A percentile compares a stretch with the other conserved stretches of the same genome.
phyloP scores from a whole-genome alignment of 2,329 filamentous ascomycete species.

The Claviceps africana region DNA sequence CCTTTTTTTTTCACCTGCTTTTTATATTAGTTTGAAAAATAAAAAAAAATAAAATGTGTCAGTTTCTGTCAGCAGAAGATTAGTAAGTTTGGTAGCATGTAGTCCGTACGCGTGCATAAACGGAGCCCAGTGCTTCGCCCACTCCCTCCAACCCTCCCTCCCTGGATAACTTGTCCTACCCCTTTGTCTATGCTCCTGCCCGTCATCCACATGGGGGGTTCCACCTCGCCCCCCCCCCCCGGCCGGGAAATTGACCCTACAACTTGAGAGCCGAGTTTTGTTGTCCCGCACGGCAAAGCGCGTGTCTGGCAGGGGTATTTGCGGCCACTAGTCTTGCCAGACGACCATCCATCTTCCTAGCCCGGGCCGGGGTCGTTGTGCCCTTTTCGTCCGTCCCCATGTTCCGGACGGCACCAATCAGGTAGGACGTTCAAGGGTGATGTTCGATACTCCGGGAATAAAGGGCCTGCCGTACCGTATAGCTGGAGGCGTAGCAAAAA shows the following conservation, averaged over 20 bases:
- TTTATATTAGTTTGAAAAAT: background rate
- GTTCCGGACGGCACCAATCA: conserved; percentile 2
- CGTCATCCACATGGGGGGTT: conserved; percentile 7
- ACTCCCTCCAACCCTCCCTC: background rate
- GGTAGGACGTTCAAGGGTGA: background rate
- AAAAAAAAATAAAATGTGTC: background rate
- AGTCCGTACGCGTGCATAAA: background rate
- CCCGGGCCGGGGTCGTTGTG: conserved; percentile 1
- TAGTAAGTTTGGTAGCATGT: background rate
- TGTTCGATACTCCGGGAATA: background rate
- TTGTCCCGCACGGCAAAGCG: background rate
- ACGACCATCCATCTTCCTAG: background rate
- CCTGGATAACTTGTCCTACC: conserved; percentile 1
- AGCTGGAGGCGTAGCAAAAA: background rate
- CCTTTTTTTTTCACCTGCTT: background rate
- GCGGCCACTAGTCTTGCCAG: background rate
- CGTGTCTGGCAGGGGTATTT: background rate
- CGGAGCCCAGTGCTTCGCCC: background rate
- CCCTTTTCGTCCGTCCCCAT: conserved; percentile 2
- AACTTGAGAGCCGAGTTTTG: background rate
- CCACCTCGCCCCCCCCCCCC: conserved; percentile 6
- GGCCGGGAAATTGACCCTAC: conserved; percentile 12
- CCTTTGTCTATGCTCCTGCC: conserved; percentile 3
- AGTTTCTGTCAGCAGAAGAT: background rate
- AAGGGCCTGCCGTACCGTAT: background rate